These are phyloP conservation scores for Drosera spatulata DNA, from an alignment of 179 eudicot species.

Conservation along the genomic window DNA sequence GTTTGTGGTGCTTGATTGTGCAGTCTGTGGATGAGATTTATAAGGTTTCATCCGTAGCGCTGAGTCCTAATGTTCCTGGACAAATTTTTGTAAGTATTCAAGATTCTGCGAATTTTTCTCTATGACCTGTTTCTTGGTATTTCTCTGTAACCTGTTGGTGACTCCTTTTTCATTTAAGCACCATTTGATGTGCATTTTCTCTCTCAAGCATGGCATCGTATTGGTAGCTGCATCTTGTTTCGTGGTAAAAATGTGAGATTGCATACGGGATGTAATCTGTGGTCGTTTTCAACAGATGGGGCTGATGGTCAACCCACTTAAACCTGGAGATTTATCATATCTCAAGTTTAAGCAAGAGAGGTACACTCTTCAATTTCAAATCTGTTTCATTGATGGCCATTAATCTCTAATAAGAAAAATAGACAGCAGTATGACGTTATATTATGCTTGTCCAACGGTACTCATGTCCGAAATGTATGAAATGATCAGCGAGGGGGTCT, in stretches of 20 bases:
- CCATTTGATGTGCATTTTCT: no score
- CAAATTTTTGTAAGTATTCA: constrained; percentile 85
- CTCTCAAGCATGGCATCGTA: no score
- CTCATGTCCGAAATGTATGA: background rate
- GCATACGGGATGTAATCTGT: background rate
- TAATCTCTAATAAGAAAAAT: no score
- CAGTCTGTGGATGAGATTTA: constrained; percentile 97
- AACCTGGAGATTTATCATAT: constrained; percentile 89
- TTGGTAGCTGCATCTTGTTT: no score
- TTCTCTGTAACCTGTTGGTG: no score
- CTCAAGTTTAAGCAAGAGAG: constrained; percentile 66
- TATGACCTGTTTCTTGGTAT: no score
- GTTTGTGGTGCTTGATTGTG: constrained; percentile 7
- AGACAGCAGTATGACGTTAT: background rate
- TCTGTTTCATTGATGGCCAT: background rate
- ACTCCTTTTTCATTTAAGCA: no score
- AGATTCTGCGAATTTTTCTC: background rate
- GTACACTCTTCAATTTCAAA: constrained; percentile 20
- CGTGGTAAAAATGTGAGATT: background rate
- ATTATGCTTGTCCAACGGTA: background rate
- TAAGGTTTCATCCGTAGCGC: constrained; percentile 85
- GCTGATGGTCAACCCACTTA: constrained; percentile 85
- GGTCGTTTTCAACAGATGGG: constrained; percentile 49
- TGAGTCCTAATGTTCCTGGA: constrained; percentile 90
- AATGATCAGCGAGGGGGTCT: constrained; percentile 73